phyloP scores from a whole-genome alignment of 768 basidiomycete species.

The Inosperma sp. region DNA sequence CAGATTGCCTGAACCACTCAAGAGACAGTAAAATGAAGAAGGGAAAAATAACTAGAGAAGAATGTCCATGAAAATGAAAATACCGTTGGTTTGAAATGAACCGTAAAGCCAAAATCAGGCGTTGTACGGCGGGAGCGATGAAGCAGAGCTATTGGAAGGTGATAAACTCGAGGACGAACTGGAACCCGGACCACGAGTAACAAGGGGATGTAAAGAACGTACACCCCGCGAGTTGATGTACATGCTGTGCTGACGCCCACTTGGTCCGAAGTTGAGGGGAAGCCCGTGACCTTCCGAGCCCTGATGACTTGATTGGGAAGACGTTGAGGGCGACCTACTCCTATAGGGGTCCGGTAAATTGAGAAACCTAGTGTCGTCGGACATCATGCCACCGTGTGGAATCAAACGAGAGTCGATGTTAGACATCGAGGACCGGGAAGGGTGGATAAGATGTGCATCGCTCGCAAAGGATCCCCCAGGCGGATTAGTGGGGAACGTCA shows the following conservation, averaged over 20 bases:
- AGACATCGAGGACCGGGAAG: slow-evolving; percentile 11
- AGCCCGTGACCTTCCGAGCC: slow-evolving; percentile 18
- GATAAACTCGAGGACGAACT: slow-evolving; percentile 16
- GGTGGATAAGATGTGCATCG: slow-evolving; percentile 8
- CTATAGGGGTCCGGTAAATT: slow-evolving; percentile 15
- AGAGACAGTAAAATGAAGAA: neutral
- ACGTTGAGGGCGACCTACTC: slow-evolving; percentile 29
- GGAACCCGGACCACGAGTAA: slow-evolving; percentile 16
- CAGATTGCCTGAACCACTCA: too few relatives aligned
- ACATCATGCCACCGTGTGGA: slow-evolving; percentile 6
- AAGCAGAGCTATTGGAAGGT: slow-evolving; percentile 14
- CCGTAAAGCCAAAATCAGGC: slow-evolving; percentile 9
- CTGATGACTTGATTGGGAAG: slow-evolving; percentile 32
- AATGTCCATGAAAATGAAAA: slow-evolving; percentile 2
- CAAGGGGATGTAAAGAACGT: slow-evolving; percentile 19
- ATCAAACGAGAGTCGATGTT: slow-evolving; percentile 17
- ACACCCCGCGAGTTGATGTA: slow-evolving; percentile 14
- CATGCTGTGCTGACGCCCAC: slow-evolving; percentile 26
- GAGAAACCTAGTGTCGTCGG: slow-evolving; percentile 10
- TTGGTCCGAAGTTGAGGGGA: slow-evolving; percentile 20
- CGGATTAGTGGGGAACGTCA: slow-evolving; percentile 5
- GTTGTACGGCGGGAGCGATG: slow-evolving; percentile 12
- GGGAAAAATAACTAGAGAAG: neutral
- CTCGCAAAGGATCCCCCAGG: neutral
- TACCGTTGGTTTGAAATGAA: slow-evolving; percentile 13